Conservation (phyloP, 2,329 filamentous ascomycete species). For the Monosporascus sp. region DNA sequence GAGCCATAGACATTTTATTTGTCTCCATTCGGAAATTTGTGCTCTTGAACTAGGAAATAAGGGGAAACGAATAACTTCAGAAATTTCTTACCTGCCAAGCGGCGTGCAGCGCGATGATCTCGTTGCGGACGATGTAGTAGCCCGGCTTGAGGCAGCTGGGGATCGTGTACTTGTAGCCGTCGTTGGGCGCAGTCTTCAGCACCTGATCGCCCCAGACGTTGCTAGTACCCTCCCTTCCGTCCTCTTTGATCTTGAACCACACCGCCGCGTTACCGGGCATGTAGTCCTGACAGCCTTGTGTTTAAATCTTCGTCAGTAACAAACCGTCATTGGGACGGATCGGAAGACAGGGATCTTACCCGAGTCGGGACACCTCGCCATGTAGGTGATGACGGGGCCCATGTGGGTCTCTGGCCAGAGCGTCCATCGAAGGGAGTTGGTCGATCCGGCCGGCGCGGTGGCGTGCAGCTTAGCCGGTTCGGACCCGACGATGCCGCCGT, state of each 20-base stretch:
- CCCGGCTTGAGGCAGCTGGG: constrained; percentile 47
- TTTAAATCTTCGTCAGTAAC: too few relatives aligned
- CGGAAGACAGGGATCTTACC: constrained; percentile 25
- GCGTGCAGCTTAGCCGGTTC: constrained; percentile 50
- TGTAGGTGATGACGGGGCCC: constrained; percentile 54
- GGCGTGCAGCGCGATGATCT: constrained; percentile 51
- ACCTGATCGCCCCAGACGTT: constrained; percentile 42
- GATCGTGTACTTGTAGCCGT: constrained; percentile 46
- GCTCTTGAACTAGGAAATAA: too few relatives aligned
- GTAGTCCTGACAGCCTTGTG: constrained; percentile 16
- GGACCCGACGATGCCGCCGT: constrained; percentile 42
- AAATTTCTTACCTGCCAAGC: too few relatives aligned
- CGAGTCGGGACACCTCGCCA: constrained; percentile 51
- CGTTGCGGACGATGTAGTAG: constrained; percentile 55
- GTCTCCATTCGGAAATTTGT: too few relatives aligned
- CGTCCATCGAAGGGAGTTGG: constrained; percentile 52
- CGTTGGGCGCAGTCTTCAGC: constrained; percentile 39
- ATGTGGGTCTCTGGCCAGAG: constrained; percentile 45
- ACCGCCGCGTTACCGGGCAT: constrained; percentile 31
- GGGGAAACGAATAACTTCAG: too few relatives aligned
- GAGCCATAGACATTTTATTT: too few relatives aligned
- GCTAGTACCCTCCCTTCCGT: constrained; percentile 44
- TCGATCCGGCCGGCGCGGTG: constrained; percentile 46
- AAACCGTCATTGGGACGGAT: too few relatives aligned
- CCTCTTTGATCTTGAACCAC: constrained; percentile 53